These are phyloP conservation scores for Amaranthus tricolor DNA, from an alignment of 179 eudicot species.

Conservation along the genomic window DNA sequence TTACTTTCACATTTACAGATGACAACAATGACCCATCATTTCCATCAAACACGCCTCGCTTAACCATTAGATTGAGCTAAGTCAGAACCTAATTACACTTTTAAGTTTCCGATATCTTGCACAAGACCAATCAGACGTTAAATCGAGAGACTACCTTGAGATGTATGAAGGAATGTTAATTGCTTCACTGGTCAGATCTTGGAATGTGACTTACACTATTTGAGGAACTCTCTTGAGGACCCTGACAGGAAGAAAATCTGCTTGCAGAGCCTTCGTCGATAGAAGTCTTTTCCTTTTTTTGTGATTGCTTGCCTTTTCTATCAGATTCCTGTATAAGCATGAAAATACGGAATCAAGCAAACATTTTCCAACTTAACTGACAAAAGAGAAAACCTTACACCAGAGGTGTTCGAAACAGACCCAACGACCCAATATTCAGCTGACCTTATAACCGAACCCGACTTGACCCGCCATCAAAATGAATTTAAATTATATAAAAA, in stretches of 20 bases:
- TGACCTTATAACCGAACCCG: no score
- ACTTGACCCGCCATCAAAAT: no score
- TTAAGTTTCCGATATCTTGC: background rate
- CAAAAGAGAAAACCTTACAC: background rate
- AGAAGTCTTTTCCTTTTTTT: slow-evolving; percentile 42
- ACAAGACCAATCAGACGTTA: background rate
- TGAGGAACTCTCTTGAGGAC: slow-evolving; percentile 43
- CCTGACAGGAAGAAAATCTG: slow-evolving; percentile 35
- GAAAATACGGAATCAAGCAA: background rate
- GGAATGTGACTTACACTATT: slow-evolving; percentile 29
- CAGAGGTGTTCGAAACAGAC: background rate
- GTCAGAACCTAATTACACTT: background rate
- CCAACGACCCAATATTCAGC: no score
- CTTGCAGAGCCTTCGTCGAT: slow-evolving; percentile 38
- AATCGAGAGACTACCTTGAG: background rate
- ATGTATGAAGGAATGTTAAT: background rate
- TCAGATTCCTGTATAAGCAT: slow-evolving; percentile 50
- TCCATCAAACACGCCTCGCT: background rate
- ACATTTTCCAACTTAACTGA: background rate
- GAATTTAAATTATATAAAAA: no score
- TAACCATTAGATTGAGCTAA: slow-evolving; percentile 10
- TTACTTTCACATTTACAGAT: slow-evolving; percentile 11
- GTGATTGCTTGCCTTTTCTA: slow-evolving; percentile 48
- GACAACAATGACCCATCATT: background rate
- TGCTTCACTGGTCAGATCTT: slow-evolving; percentile 24